Base-by-base conservation (phyloP, 495 filamentous ascomycete species). In the Schizothecium vesticola region DNA sequence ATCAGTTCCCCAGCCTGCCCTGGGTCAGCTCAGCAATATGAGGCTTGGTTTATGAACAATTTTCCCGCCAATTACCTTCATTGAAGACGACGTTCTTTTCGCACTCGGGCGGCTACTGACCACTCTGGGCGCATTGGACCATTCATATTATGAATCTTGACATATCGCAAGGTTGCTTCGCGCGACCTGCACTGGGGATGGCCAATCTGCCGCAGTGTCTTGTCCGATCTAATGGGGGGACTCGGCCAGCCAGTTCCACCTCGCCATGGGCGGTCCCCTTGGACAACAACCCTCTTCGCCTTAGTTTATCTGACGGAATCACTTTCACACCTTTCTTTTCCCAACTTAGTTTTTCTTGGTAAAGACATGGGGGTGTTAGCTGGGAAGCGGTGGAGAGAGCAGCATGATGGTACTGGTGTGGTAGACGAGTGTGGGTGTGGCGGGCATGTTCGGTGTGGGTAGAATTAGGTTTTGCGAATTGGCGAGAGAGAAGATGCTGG, bases 131-230 rank as follows among this genome's bases (percentile, higher is more conserved):
- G 84, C 78, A 78, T 87, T 86, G 85, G 84, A 86, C 43, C 81
- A 81, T 82, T 78, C 86, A 86, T 79, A 71, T 86, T 86, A 86
- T 77, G 78, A 77, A 79, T 83, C 84, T 84, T 85, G 83, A 82
- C 76, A 85, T 83, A 83, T 81, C 74, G 33, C 70, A 66, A 26
- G 70, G 64, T 67, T 71, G 72, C 68, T 58, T 67, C 55, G 67
- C 31, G 71, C 71, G 61, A 59, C 66, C 70, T 68, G 64, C 66
- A 51, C 68, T 59, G 55, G 61, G 70, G 68, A 71, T 71, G 59
- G 68, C 28, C 65, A 67, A 29, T 68, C 61, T 67, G 72, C 67
- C 43, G 43, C 43, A 51, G 58, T 72, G 69, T 66, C 63, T 65
- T 76, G 74, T 76, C 72, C 67, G 72, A 77, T 77, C 72, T 77